Evolutionary conservation across 139 green algal species (phyloP), one percentile per base, ranked within the genome.

Genomic region (Diplosphaera chodatii): DNA sequence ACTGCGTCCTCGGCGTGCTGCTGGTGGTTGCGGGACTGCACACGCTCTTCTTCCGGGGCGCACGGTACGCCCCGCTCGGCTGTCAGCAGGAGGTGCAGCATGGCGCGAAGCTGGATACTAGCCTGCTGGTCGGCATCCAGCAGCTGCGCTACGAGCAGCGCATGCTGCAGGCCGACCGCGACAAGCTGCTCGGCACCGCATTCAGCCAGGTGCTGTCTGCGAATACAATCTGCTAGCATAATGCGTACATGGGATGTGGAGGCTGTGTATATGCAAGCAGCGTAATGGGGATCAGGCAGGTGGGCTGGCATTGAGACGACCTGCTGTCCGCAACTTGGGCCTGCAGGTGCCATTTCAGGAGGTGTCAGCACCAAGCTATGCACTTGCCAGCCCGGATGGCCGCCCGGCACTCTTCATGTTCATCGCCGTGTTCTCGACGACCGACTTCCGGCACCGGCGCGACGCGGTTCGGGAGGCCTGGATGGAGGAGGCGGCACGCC

Each of bases 91-190:
- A 59, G 48, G 48, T 25, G 48, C 48, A 59, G 48, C 48, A 59
- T 59, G 48, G 16, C 18, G 48, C 48, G 25, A 59, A 59, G 48
- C 48, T 59, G 10, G 48, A 59, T 18, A 59, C 3, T 3, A 59
- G 48, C 48, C 48, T 59, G 48, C 48, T 59, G 48, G 48, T 59
- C 48, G 48, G 48, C 48, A 59, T 59, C 48, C 48, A 59, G 48
- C 48, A 59, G 48, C 48, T 59, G 48, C 48, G 48, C 48, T 59
- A 59, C 48, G 48, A 59, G 48, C 48, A 59, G 48, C 48, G 48
- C 16, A 10, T 59, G 48, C 48, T 59, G 48, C 48, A 59, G 48
- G 48, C 48, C 16, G 48, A 59, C 48, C 48, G 48, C 3, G 48
- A 59, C 48, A 23, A 25, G 16, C 48, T 59, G 48, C 48, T 59